Base-by-base conservation (phyloP, 768 basidiomycete species). In the Ramaria rubella region DNA sequence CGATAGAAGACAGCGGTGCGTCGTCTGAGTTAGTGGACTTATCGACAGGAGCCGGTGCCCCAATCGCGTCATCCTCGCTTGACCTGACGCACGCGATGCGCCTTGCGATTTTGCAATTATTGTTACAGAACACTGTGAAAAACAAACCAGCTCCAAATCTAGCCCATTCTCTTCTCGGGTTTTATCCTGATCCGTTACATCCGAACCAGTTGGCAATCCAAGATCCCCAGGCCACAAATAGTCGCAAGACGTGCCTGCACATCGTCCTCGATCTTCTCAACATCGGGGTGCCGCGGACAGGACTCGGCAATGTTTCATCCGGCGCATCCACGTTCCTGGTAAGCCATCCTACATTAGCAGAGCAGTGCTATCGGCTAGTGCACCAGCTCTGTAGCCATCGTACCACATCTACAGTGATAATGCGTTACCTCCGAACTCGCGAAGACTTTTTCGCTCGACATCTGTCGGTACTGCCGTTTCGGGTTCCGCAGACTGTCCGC, bases 371-470 rank as follows among this genome's bases (percentile, higher is more conserved):
- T 65, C 81, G 81, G 33, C 77, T 96, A 49, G 72, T 97, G 19
- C 79, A 89, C 66, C 88, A 95, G 58, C 79, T 98, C 0, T 95
- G 90, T 70, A 78, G 84, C n/a, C 91, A 97, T 64, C 80, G 86
- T 8, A 77, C 81, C 38, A 95, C 94, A 0, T 89, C 89, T 0
- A 83, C 85, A 33, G 82, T 85, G 55, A 85, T 83, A 4, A 85
- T 89, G 70, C 82, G 91, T 0, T 96, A 95, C 65, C 77, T 96
- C 31, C 85, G 90, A 33, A 90, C 89, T 2, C 77, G 86, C 8
- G 89, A 95, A 68, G 85, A 94, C 64, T 97, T 94, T 73, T 93
- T 94, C 64, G 82, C 82, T 3, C 80, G 88, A 2, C 94, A 96
- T 65, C 78, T 95, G n/a, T 79, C 83, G 5, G 81, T 77, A 11